Evolutionary conservation across 345 rosid genomes (phyloP).

Genomic region (Camelina laxa): DNA sequence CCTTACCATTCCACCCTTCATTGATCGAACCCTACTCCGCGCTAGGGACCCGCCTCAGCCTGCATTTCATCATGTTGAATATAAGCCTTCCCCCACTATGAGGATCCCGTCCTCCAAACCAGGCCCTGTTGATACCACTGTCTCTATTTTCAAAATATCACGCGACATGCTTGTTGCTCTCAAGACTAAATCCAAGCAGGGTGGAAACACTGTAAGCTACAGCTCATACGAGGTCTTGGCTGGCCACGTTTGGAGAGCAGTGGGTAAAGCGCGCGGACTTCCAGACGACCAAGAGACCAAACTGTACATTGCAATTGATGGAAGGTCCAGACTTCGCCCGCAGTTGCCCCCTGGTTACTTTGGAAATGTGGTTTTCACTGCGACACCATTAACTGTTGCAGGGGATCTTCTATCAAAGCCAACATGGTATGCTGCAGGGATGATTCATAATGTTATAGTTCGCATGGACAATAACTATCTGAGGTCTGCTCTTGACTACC

Average conservation of each 20-base stretch:
- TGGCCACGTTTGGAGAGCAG: slow-evolving; percentile 89
- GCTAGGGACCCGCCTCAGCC: slow-evolving; percentile 91
- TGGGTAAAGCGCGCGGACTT: slow-evolving; percentile 75
- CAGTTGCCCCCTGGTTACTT: slow-evolving; percentile 88
- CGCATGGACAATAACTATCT: slow-evolving; percentile 85
- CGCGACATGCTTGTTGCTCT: slow-evolving; percentile 67
- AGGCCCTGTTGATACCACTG: slow-evolving; percentile 51
- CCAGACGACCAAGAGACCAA: slow-evolving; percentile 67
- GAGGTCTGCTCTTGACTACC: slow-evolving; percentile 93
- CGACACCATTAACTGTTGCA: slow-evolving; percentile 78
- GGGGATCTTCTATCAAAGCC: slow-evolving; percentile 75
- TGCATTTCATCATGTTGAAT: slow-evolving; percentile 75
- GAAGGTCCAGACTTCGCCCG: slow-evolving; percentile 76
- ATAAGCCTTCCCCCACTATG: slow-evolving; percentile 83
- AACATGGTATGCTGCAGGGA: slow-evolving; percentile 83
- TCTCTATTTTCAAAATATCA: slow-evolving; percentile 73
- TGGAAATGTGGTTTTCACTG: slow-evolving; percentile 87
- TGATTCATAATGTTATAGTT: slow-evolving; percentile 72
- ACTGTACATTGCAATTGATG: slow-evolving; percentile 89
- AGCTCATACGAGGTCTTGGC: slow-evolving; percentile 94
- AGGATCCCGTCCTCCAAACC: slow-evolving; percentile 47
- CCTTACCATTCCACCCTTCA: slow-evolving; percentile 71
- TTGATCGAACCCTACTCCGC: slow-evolving; percentile 78
- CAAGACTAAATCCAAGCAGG: slow-evolving; percentile 79
- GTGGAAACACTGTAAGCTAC: slow-evolving; percentile 67